Base-by-base conservation (phyloP, 2,329 filamentous ascomycete species). In the Diplocarpon mali region DNA sequence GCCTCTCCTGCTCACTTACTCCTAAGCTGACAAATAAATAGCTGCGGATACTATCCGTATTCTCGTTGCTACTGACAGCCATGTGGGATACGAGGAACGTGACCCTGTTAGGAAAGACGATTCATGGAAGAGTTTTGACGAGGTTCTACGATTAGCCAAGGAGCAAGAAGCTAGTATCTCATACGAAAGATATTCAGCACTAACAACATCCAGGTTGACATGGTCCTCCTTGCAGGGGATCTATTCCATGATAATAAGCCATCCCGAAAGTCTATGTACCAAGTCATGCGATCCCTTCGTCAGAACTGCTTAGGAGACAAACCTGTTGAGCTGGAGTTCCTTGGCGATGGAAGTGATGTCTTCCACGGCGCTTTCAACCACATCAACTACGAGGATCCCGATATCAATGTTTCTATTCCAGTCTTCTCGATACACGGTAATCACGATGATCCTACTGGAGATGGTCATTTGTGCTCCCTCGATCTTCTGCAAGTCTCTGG, bases 371-470 rank as follows among this genome's bases (percentile, higher is more conserved):
- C 87, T 0, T 94, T 95, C 60, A 82, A 87, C 40, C 85, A 95
- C 62, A 90, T 95, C 65, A 98, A 98, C 65, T 98, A 98, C 65
- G 88, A 96, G 64, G 92, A 98, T 58, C 79, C 86, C 17, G 87
- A 98, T 57, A 95, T 98, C 64, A 98, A 98, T 58, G 79, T 98
- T 49, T 86, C 89, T 1, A 95, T 96, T 45, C 92, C 92, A 0
- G 88, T 98, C 24, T 98, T 98, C 62, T 95, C 90, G 0, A 98
- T 98, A 34, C 93, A 98, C 58, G 92, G 92, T 37, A 98, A 98
- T 59, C 92, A 98, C 62, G 92, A 98, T 60, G 92, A 98, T 61
- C 92, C 92, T 0, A 93, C 89, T n/a, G 92, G 92, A 9, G 89
- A 95, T 58, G 92, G 89, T 10, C 86, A 94, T 61, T 82, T 83